Percentiles rank a stretch among this genome's conserved stretches.
These are phyloP conservation scores for Talaromyces sp. DNA, from an alignment of 2,329 filamentous ascomycete species.

Conservation along the genomic window DNA sequence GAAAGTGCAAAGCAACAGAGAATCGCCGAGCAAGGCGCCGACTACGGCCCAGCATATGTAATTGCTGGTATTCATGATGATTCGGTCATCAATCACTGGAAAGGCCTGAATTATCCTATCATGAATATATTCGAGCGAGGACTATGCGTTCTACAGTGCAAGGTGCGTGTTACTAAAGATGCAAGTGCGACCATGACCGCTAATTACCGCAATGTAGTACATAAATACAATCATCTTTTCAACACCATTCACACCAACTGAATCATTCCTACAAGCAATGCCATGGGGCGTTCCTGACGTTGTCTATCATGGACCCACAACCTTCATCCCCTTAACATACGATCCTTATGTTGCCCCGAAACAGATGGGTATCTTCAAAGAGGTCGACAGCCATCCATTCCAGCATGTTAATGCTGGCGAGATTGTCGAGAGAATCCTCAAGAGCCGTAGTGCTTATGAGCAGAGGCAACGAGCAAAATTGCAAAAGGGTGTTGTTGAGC, in stretches of 20 bases:
- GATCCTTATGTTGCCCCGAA: conserved; percentile 80
- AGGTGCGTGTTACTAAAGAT: conserved; percentile 53
- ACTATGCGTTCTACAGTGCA: conserved; percentile 91
- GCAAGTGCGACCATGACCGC: not conserved
- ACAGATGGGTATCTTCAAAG: conserved; percentile 75
- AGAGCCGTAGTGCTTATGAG: conserved; percentile 82
- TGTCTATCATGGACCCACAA: conserved; percentile 94
- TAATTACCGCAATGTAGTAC: conserved; percentile 56
- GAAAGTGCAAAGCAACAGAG: conserved; percentile 63
- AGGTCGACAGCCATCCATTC: conserved; percentile 75
- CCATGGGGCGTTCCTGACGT: conserved; percentile 72
- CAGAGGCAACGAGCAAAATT: conserved; percentile 87
- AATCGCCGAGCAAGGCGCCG: conserved; percentile 59
- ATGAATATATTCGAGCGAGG: conserved; percentile 99
- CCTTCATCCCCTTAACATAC: conserved; percentile 75
- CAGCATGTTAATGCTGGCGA: conserved; percentile 85
- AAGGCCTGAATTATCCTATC: conserved; percentile 97
- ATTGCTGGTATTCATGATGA: conserved; percentile 93
- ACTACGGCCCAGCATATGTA: conserved; percentile 82
- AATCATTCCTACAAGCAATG: conserved; percentile 69
- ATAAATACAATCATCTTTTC: conserved; percentile 84
- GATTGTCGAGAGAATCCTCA: conserved; percentile 87
- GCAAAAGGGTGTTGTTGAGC: conserved; percentile 76
- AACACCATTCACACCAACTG: conserved; percentile 82
- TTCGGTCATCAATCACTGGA: conserved; percentile 91